Evolutionary conservation across 73 alveolate species (phyloP).

Genomic region (Loxodes magnus): DNA sequence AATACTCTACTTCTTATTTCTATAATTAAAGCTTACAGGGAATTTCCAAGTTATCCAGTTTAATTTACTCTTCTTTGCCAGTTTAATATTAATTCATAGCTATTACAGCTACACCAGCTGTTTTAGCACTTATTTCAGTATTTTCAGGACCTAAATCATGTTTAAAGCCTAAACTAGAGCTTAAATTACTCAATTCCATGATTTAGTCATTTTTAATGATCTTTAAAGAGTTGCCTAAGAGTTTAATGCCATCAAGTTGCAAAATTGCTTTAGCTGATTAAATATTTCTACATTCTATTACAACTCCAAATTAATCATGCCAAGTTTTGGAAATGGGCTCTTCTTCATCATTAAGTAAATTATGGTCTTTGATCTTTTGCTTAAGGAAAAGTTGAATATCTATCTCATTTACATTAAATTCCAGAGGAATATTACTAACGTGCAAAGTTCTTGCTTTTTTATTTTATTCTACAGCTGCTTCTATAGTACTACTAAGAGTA

Average conservation of each 20-base stretch:
- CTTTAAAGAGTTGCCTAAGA: slow-evolving; percentile 5
- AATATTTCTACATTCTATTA: not conserved
- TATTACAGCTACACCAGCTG: slow-evolving; percentile 16
- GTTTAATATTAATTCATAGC: too few species aligned
- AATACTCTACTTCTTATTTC: too few species aligned
- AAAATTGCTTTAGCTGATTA: slow-evolving; percentile 11
- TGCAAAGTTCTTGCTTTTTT: slow-evolving; percentile 2
- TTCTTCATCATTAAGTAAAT: not conserved
- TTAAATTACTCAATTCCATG: slow-evolving; percentile 3
- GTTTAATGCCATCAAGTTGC: slow-evolving; percentile 8
- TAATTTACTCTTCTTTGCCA: too few species aligned
- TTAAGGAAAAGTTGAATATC: slow-evolving; percentile 6
- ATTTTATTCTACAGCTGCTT: slow-evolving; percentile 8
- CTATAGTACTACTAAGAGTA: not conserved
- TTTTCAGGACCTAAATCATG: not conserved
- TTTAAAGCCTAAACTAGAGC: slow-evolving; percentile 9
- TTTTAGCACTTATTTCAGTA: slow-evolving; percentile 4
- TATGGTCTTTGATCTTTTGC: slow-evolving; percentile 3
- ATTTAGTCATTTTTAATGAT: slow-evolving; percentile 3
- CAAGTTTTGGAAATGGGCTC: slow-evolving; percentile 2
- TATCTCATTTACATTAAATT: not conserved
- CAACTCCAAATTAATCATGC: slow-evolving; percentile 6
- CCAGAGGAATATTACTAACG: slow-evolving; percentile 11
- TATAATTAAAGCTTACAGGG: too few species aligned
- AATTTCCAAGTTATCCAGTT: too few species aligned